Evolutionary conservation across 257 asterid genomes (phyloP).

Genomic region (Przewalskia tangutica): DNA sequence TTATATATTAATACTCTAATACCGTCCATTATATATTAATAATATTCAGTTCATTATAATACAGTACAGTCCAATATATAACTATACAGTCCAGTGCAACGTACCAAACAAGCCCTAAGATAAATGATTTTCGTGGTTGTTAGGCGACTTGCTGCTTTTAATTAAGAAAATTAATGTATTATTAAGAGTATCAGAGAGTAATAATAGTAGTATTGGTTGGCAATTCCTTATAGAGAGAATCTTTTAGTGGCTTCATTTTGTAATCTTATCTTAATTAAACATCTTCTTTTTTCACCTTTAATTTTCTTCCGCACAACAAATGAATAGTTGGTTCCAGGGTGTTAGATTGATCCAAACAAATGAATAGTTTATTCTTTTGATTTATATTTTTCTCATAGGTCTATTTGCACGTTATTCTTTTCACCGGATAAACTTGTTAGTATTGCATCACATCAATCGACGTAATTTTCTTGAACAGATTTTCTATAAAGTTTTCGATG

Average conservation of each 20-base stretch:
- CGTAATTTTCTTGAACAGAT: not conserved
- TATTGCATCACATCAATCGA: not conserved
- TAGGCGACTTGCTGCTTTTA: not conserved
- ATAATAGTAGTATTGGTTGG: not conserved
- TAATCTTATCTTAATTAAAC: slow-evolving; percentile 4
- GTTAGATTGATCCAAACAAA: too few species aligned
- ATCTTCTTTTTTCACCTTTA: not conserved
- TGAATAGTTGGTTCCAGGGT: too few species aligned
- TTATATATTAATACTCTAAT: too few species aligned
- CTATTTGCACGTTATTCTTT: not conserved
- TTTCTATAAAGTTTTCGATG: not conserved
- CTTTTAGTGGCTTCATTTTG: not conserved
- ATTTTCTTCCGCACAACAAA: not conserved
- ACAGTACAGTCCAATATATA: too few species aligned
- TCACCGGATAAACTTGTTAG: not conserved
- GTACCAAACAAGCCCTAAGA: too few species aligned
- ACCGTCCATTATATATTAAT: too few species aligned
- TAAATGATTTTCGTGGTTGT: not conserved
- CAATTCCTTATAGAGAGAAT: not conserved
- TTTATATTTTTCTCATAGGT: not conserved
- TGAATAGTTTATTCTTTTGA: not conserved
- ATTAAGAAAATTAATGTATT: not conserved
- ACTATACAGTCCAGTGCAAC: too few species aligned
- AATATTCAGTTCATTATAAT: too few species aligned
- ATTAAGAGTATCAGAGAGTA: not conserved